A percentile compares a stretch with the other conserved stretches of the same genome.
These are phyloP conservation scores for Pythium phragmitis DNA, from an alignment of 352 stramenopile species.

Conservation along the genomic window DNA sequence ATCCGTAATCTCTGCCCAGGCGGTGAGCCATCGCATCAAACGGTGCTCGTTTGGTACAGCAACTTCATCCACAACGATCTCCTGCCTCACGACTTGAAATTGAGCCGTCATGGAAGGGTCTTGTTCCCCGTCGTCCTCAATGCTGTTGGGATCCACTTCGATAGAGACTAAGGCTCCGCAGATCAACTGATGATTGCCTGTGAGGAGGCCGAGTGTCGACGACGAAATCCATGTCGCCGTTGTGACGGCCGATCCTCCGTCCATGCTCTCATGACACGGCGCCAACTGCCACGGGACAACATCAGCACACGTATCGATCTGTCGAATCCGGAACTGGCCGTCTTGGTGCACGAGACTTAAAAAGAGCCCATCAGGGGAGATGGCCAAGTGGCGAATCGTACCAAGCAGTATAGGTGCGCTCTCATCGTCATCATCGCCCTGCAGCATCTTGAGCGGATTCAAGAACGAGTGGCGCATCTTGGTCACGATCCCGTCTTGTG, in stretches of 20 bases:
- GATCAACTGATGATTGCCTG: not conserved
- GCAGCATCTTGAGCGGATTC: slow-evolving; percentile 25
- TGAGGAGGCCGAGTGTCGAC: slow-evolving; percentile 14
- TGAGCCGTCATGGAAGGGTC: not conserved
- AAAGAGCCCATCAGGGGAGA: slow-evolving; percentile 50
- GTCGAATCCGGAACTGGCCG: slow-evolving; percentile 45
- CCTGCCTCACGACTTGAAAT: slow-evolving; percentile 9
- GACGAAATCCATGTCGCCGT: slow-evolving; percentile 22
- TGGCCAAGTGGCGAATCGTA: slow-evolving; percentile 26
- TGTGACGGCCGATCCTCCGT: not conserved
- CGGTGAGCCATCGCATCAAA: not conserved
- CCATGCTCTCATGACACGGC: not conserved
- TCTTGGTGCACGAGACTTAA: slow-evolving; percentile 54
- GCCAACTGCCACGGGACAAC: slow-evolving; percentile 55
- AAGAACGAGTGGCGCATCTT: slow-evolving; percentile 24
- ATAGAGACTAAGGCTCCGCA: slow-evolving; percentile 11
- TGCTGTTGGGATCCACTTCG: not conserved
- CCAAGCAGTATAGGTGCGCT: slow-evolving; percentile 6
- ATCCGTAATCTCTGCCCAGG: not conserved
- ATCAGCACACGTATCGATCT: slow-evolving; percentile 64
- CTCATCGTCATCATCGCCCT: slow-evolving; percentile 13
- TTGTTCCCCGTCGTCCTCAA: not conserved
- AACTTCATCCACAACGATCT: not conserved
- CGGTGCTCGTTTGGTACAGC: not conserved
- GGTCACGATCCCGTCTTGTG: slow-evolving; percentile 9